A percentile compares a stretch with the other conserved stretches of the same genome.
Conservation (phyloP, 345 rosid species). For the Hypericum perforatum region DNA sequence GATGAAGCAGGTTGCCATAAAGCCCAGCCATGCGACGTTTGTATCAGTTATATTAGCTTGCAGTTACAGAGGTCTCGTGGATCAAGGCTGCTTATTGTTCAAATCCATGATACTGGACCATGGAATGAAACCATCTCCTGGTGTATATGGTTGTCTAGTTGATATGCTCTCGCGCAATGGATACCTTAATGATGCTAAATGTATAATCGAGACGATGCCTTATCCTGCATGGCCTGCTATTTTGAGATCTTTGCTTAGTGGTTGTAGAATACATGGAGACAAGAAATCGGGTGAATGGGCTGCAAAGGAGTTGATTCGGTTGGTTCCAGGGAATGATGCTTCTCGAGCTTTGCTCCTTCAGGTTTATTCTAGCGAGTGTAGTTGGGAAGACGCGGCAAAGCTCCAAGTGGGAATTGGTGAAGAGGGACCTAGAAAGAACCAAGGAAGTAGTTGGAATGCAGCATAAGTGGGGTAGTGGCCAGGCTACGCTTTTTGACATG, state of each 20-base stretch:
- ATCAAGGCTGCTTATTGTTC: conserved; percentile 27
- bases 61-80: conserved; percentile 28
- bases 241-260: conserved; percentile 36
- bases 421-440: conserved; percentile 14
- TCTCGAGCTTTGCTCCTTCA: conserved; percentile 20
- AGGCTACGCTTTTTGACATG: too few relatives aligned
- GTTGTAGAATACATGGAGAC: conserved; percentile 30
- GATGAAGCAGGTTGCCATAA: conserved; percentile 22
- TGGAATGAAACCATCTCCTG: conserved; percentile 28
- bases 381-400: conserved; percentile 33
- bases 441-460: conserved; percentile 29
- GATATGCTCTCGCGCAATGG: conserved; percentile 38
- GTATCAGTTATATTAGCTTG: conserved; percentile 35
- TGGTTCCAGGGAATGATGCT: conserved; percentile 30
- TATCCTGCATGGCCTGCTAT: conserved; percentile 30
- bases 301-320: conserved; percentile 18
- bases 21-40: conserved; percentile 32
- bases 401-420: conserved; percentile 11
- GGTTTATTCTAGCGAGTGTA: conserved; percentile 24
- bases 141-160: conserved; percentile 30
- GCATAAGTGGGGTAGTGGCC: not conserved
- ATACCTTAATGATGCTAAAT: conserved; percentile 24
- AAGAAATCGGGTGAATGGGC: conserved; percentile 33
- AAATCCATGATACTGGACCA: conserved; percentile 21
- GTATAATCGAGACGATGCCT: conserved; percentile 28